Evolutionary conservation across 805 yeast species (phyloP).

Genomic region (Candida ortonii): DNA sequence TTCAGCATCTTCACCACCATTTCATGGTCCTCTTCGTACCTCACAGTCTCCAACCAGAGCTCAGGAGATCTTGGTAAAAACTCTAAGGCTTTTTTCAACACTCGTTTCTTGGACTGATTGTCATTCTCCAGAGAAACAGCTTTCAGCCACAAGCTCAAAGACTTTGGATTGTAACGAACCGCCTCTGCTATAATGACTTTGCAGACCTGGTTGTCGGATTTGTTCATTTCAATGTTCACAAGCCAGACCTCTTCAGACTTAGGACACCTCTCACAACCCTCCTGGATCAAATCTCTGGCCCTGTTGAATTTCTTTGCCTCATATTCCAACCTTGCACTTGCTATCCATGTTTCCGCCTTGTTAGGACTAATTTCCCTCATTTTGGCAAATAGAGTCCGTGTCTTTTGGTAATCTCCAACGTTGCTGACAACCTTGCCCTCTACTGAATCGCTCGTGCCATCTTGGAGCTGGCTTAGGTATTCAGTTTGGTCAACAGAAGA

Average conservation of each 20-base stretch:
- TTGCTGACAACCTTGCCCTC: conserved; percentile 25
- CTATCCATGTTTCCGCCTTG: conserved; percentile 80
- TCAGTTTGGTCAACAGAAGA: conserved; percentile 34
- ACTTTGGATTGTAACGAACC: conserved; percentile 50
- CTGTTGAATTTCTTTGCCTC: conserved; percentile 49
- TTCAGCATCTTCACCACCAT: conserved; percentile 52
- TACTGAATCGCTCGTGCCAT: conserved; percentile 9
- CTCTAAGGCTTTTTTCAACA: conserved; percentile 71
- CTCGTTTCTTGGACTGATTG: conserved; percentile 45
- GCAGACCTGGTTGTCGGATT: conserved; percentile 41
- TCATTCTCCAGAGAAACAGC: conserved; percentile 69
- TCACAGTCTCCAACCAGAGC: conserved; percentile 70
- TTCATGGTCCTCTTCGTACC: conserved; percentile 50
- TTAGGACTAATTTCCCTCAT: conserved; percentile 69
- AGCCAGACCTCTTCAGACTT: conserved; percentile 76
- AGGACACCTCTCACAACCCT: conserved; percentile 73
- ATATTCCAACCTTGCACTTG: conserved; percentile 77
- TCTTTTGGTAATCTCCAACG: conserved; percentile 56
- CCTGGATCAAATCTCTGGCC: conserved; percentile 62
- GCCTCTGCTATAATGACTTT: conserved; percentile 66
- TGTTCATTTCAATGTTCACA: conserved; percentile 66
- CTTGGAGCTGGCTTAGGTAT: conserved; percentile 41
- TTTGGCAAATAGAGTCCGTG: conserved; percentile 60
- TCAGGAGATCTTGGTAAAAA: conserved; percentile 51
- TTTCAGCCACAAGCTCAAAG: conserved; percentile 68